phyloP scores from a whole-genome alignment of 345 rosid genomes.

The Trapa bicornis region DNA sequence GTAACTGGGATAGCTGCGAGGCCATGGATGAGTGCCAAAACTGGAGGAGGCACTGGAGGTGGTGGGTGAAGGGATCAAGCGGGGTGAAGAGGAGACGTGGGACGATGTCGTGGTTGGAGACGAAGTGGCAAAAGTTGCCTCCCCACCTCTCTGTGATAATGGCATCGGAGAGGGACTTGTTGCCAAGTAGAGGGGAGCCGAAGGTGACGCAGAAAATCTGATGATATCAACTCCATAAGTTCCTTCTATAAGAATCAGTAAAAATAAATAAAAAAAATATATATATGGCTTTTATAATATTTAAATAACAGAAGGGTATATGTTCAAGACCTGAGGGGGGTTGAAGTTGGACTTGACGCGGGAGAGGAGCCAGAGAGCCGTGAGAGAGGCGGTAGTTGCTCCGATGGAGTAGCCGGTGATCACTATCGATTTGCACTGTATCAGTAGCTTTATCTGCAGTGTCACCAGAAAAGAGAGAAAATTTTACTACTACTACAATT shows the following conservation, averaged over 20 bases:
- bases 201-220: constrained; percentile 49
- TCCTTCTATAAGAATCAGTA: no score
- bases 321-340: constrained; percentile 14
- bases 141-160: constrained; percentile 46
- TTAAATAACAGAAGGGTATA: no score
- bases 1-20: constrained; percentile 6
- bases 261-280: no score
- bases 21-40: constrained; percentile 23
- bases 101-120: constrained; percentile 41
- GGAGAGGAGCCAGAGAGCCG: constrained; percentile 70
- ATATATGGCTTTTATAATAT: no score
- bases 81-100: constrained; percentile 46
- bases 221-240: no score
- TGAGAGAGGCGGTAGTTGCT: constrained; percentile 48
- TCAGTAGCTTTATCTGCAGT: constrained; percentile 25
- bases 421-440: constrained; percentile 37
- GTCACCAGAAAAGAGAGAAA: neutral
- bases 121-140: constrained; percentile 58
- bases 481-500: no score
- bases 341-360: constrained; percentile 19
- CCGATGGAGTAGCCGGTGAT: constrained; percentile 69
- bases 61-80: constrained; percentile 8
- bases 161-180: constrained; percentile 40
- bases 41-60: constrained; percentile 10
- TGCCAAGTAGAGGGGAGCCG: constrained; percentile 66